phyloP scores from a whole-genome alignment of 2,329 filamentous ascomycete genomes.

The Albifimbria verrucaria region DNA sequence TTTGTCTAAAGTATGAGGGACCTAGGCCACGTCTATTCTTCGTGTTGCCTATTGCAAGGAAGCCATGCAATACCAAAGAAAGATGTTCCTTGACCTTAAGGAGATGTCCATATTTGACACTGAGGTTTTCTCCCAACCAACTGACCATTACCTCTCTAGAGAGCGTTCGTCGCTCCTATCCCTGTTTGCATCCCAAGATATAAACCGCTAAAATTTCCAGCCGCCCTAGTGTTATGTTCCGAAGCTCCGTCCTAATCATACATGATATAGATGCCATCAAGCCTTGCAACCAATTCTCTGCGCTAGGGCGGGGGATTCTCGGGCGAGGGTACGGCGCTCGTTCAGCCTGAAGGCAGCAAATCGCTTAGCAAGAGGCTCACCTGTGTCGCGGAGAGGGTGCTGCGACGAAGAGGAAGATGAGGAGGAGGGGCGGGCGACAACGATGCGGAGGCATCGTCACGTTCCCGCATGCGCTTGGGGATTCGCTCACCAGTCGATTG shows the following conservation, averaged over 20 bases:
- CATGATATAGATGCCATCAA: neutral
- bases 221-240: too few relatives aligned
- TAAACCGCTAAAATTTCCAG: too few relatives aligned
- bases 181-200: too few relatives aligned
- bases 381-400: slow-evolving; percentile 30
- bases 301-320: slow-evolving; percentile 20
- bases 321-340: slow-evolving; percentile 28
- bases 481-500: slow-evolving; percentile 96
- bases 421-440: slow-evolving; percentile 19
- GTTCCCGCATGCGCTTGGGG: slow-evolving; percentile 64
- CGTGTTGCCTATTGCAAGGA: too few relatives aligned
- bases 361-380: slow-evolving; percentile 61
- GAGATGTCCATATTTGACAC: too few relatives aligned
- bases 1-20: too few relatives aligned
- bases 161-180: too few relatives aligned
- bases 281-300: slow-evolving; percentile 3
- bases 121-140: too few relatives aligned
- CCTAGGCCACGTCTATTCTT: too few relatives aligned
- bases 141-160: too few relatives aligned
- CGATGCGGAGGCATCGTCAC: slow-evolving; percentile 28
- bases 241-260: slow-evolving; percentile 6
- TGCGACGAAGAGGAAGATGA: slow-evolving; percentile 22
- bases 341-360: slow-evolving; percentile 65
- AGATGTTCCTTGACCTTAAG: too few relatives aligned
- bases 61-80: too few relatives aligned